Evolutionary conservation across 768 basidiomycete genomes (phyloP), one percentile per base, ranked within the genome.

Genomic region (Obba rivulosa): DNA sequence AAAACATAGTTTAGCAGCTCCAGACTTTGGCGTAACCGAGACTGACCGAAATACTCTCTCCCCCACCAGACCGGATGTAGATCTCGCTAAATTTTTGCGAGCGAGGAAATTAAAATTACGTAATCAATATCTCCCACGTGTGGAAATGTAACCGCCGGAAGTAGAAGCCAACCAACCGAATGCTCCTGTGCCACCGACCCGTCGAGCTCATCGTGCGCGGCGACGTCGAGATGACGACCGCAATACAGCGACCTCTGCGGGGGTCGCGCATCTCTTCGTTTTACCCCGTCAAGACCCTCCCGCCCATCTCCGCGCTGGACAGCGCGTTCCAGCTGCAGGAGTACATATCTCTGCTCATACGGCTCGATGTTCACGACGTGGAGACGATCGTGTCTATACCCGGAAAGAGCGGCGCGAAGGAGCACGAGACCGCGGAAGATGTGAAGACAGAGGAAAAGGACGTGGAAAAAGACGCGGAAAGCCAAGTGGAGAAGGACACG

Each of bases 311-410:
- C 0, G 79, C 83, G 1, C 72, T 95, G 24, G 87, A 94, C 69
- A 93, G 90, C 64, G 90, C 92, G 0, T 96, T 95, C 63, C 92
- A 95, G 62, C 77, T 95, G 7, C 92, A 95, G 59, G 95, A 98
- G 62, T 95, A 92, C 68, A 89, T 98, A 39, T 85, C 92, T 1
- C 73, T 90, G 24, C 80, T 95, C 54, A 88, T 95, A 49, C 81
- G 87, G 14, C 72, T 79, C 22, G 84, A 97, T 68, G 86, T 92
- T 0, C 91, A 94, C 67, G 87, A 96, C 63, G 86, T 98, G 17
- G 80, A 89, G 35, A 65, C 77, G 7, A 86, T 98, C 36, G 81
- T 92, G 0, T 74, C 83, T 25, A 67, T 95, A 0, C 94, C 94
- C 4, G 83, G 74, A 21, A 75, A 71, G 45, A 51, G 51, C 11